Percentiles rank a stretch among this genome's conserved stretches.
phyloP scores from a whole-genome alignment of 164 flowering plant genomes.

The Houttuynia cordata region DNA sequence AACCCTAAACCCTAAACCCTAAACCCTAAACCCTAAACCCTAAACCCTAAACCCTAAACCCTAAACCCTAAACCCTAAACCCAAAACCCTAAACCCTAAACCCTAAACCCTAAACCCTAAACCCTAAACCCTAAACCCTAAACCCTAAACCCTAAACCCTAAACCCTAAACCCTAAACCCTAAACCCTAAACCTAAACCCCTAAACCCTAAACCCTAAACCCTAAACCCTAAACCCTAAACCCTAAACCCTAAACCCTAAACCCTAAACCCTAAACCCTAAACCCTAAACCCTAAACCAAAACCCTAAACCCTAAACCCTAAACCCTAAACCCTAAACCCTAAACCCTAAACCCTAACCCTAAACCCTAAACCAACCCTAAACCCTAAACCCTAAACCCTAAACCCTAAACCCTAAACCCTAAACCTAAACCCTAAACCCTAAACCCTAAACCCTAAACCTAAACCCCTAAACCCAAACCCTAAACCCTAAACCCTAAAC shows the following conservation, averaged over 20 bases:
- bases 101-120: constrained; percentile 9
- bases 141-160: constrained; percentile 14
- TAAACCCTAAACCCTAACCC: constrained; percentile 10
- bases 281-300: too few relatives aligned
- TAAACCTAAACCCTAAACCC: constrained; percentile 6
- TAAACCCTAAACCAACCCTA: too few relatives aligned
- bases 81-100: constrained; percentile 13
- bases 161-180: not conserved
- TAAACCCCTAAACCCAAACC: constrained; percentile 13
- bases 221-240: constrained; percentile 9
- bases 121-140: constrained; percentile 10
- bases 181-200: not conserved
- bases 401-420: constrained; percentile 11
- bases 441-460: constrained; percentile 4
- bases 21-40: constrained; percentile 14
- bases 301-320: constrained; percentile 10
- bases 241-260: constrained; percentile 6
- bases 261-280: constrained; percentile 9
- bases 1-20: constrained; percentile 16
- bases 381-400: constrained; percentile 11
- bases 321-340: constrained; percentile 6
- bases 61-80: constrained; percentile 13
- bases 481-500: constrained; percentile 15
- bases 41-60: constrained; percentile 15
- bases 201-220: constrained; percentile 2